Evolutionary conservation across 257 asterid species (phyloP).

Genomic region (Forsythia viridissima): DNA sequence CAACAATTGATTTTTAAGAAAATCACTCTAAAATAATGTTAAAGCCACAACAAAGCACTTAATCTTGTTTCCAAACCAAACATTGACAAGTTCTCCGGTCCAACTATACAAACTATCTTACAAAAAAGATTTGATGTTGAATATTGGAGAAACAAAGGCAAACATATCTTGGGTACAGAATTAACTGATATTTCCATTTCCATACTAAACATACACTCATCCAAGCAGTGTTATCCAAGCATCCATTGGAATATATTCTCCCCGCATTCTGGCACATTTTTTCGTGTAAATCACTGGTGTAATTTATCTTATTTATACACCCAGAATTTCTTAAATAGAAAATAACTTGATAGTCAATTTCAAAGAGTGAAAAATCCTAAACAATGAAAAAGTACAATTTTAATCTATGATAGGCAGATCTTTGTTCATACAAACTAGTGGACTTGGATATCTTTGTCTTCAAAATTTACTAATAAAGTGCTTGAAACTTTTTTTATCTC

Average conservation of each 20-base stretch:
- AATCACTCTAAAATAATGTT: not conserved
- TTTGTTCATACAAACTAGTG: not conserved
- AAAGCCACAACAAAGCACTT: not conserved
- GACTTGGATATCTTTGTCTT: not conserved
- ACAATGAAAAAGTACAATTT: not conserved
- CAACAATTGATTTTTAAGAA: not conserved
- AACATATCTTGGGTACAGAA: not conserved
- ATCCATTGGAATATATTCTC: not conserved
- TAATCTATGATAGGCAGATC: not conserved
- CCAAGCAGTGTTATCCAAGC: not conserved
- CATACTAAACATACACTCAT: not conserved
- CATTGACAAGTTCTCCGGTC: not conserved
- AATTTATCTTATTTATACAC: not conserved
- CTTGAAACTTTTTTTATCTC: not conserved
- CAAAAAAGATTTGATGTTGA: constrained; percentile 1
- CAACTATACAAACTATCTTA: not conserved
- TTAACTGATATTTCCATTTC: not conserved
- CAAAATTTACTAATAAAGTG: not conserved
- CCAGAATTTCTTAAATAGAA: not conserved
- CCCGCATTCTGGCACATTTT: not conserved
- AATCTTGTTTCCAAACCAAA: not conserved
- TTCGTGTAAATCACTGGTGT: not conserved
- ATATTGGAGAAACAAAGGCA: constrained; percentile 3
- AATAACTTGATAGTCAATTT: not conserved
- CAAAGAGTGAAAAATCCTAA: not conserved